Base-by-base conservation (phyloP, 345 rosid species). In the Kandelia obovata region DNA sequence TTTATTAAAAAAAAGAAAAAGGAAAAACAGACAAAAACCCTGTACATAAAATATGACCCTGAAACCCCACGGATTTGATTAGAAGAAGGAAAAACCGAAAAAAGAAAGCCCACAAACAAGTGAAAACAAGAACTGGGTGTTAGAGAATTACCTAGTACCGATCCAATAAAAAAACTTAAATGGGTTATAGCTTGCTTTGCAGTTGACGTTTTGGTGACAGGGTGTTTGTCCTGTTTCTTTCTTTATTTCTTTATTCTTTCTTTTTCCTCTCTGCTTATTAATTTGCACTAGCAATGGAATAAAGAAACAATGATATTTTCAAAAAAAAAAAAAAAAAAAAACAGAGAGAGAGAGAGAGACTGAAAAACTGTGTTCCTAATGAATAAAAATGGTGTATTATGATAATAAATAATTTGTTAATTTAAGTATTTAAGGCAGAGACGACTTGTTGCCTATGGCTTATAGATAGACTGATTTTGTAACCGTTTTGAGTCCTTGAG, bases 271-370 rank as follows among this genome's bases (percentile, higher is more conserved):
- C 23, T 15, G 9, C 37, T 72, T 19, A 63, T 46, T 67, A 67
- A 71, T 64, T 67, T 65, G 83, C 77, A 53, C 69, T 72, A 62
- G 70, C 62, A 67, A 78, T 49, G 63, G 83, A 79, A 74, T 62
- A 65, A 68, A 73, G 16, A 64, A 73, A 67, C 4, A 65, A 37
- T 21, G 21, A 21, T 21, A 21, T 21, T 21, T 21, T 21, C 21
- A 21, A 21, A 21, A 21, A 21, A 21, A 21, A 21, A 21, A 21
- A 21, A 21, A 21, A 21, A 21, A 21, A 62, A 27, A 11, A 11
- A 47, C 16, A 32, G 34, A 32, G 34, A 32, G 35, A 47, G 28
- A 61, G 5, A 28, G 65, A 20, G 53, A 53, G 0, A 32, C 7
- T 32, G 74, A 64, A 68, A 71, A 60, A 20, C 63, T 57, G 31